Percentiles rank a stretch among this genome's conserved stretches.
Evolutionary conservation across 192 early-diverging fungal species (phyloP).

Genomic region (Lobosporangium transversale): DNA sequence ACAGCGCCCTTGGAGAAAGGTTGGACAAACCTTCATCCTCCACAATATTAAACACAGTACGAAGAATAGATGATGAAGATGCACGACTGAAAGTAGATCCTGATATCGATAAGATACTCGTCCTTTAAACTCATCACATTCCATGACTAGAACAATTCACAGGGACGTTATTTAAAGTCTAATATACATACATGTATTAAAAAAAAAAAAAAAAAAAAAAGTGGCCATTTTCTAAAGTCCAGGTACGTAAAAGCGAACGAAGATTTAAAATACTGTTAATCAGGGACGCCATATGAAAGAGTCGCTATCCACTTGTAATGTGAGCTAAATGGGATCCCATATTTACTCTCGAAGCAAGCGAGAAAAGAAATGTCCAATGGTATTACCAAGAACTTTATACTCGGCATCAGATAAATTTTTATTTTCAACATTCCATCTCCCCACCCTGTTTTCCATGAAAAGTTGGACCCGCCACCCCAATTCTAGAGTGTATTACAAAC

Average conservation of each 20-base stretch:
- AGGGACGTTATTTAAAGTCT: constrained; percentile 56
- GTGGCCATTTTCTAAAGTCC: no score
- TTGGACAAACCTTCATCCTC: constrained; percentile 67
- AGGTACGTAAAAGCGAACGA: no score
- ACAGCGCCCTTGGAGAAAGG: constrained; percentile 59
- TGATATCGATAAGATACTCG: constrained; percentile 72
- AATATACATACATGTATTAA: constrained; percentile 44
- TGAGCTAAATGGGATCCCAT: constrained; percentile 77
- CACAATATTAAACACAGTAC: constrained; percentile 63
- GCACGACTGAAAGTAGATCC: constrained; percentile 80
- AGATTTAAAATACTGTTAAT: no score
- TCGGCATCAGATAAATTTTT: constrained; percentile 58
- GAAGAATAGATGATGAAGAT: constrained; percentile 76
- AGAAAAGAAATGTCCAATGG: constrained; percentile 87
- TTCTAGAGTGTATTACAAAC: no score
- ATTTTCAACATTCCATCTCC: constrained; percentile 52
- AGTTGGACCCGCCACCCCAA: no score
- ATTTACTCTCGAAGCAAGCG: constrained; percentile 55
- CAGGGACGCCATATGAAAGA: no score
- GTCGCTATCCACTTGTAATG: constrained; percentile 78
- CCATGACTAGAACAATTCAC: constrained; percentile 77
- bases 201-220: not conserved
- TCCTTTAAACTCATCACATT: constrained; percentile 76
- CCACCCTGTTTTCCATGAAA: not conserved
- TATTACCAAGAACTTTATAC: constrained; percentile 78